Conservation (phyloP, 2,329 filamentous ascomycete genomes). For the Claviceps pazoutovae region DNA sequence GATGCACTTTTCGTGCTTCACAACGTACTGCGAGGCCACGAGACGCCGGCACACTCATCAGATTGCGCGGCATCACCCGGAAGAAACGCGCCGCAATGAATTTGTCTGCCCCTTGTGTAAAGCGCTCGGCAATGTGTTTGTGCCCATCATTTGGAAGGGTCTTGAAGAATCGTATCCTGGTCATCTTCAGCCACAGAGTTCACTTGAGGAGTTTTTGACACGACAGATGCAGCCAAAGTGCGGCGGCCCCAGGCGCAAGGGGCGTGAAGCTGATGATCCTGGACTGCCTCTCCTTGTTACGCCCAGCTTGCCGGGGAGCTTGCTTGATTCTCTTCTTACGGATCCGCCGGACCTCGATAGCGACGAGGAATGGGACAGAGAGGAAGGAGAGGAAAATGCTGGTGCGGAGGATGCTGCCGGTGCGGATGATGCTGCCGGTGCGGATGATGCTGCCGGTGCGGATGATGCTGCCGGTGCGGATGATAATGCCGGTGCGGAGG, state of each 20-base stretch:
- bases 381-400: too few species aligned
- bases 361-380: constrained; percentile 12
- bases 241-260: constrained; percentile 26
- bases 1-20: constrained; percentile 96
- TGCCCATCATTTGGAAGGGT: constrained; percentile 91
- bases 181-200: constrained; percentile 42
- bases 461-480: too few species aligned
- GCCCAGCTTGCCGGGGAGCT: constrained; percentile 24
- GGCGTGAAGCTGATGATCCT: constrained; percentile 19
- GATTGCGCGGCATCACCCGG: constrained; percentile 87
- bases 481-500: too few species aligned
- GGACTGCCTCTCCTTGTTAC: constrained; percentile 18
- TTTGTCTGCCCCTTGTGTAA: constrained; percentile 97
- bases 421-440: too few species aligned
- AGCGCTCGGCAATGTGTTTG: constrained; percentile 83
- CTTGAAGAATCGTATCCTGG: constrained; percentile 74
- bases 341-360: constrained; percentile 17
- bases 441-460: too few species aligned
- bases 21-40: constrained; percentile 77
- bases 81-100: constrained; percentile 63
- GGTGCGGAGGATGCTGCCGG: too few species aligned
- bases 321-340: constrained; percentile 23
- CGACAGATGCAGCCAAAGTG: constrained; percentile 36
- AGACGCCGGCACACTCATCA: constrained; percentile 75
- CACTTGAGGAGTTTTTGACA: constrained; percentile 58